Percentiles rank a stretch among this genome's conserved stretches.
phyloP scores from a whole-genome alignment of 2,329 filamentous ascomycete species.

The Bipolaris bicolor region DNA sequence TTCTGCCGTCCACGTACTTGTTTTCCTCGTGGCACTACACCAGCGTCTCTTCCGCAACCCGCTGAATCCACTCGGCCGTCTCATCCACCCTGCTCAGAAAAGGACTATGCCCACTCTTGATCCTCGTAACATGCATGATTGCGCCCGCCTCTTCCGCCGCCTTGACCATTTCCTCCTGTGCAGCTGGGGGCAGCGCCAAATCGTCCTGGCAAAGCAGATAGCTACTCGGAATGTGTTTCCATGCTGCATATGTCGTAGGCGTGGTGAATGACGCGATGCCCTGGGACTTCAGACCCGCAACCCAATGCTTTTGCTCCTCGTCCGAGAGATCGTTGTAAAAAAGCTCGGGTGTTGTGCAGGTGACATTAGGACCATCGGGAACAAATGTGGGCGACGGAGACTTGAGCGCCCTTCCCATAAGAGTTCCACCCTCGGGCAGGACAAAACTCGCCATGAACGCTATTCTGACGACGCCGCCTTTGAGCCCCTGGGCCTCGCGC shows the following conservation, averaged over 20 bases:
- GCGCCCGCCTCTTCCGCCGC: conserved; percentile 36
- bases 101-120: conserved; percentile 50
- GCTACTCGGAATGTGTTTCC: conserved; percentile 43
- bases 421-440: conserved; percentile 42
- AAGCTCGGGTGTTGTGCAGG: conserved; percentile 1
- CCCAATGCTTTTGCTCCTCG: conserved; percentile 31
- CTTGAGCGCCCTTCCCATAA: conserved; percentile 17
- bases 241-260: conserved; percentile 38
- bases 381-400: too few species aligned
- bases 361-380: too few species aligned
- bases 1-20: too few species aligned
- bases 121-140: conserved; percentile 39
- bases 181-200: conserved; percentile 33
- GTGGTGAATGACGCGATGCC: conserved; percentile 31
- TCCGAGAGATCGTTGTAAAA: conserved; percentile 42
- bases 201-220: conserved; percentile 51
- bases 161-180: conserved; percentile 43
- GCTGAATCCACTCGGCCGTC: conserved; percentile 41
- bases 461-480: conserved; percentile 47
- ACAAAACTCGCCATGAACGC: conserved; percentile 50
- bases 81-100: conserved; percentile 50
- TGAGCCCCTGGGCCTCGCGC: conserved; percentile 42
- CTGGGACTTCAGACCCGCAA: conserved; percentile 28
- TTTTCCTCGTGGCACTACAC: not conserved
- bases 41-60: conserved; percentile 28